These are phyloP conservation scores for Salix viminalis DNA, from an alignment of 345 rosid species.

Conservation along the genomic window DNA sequence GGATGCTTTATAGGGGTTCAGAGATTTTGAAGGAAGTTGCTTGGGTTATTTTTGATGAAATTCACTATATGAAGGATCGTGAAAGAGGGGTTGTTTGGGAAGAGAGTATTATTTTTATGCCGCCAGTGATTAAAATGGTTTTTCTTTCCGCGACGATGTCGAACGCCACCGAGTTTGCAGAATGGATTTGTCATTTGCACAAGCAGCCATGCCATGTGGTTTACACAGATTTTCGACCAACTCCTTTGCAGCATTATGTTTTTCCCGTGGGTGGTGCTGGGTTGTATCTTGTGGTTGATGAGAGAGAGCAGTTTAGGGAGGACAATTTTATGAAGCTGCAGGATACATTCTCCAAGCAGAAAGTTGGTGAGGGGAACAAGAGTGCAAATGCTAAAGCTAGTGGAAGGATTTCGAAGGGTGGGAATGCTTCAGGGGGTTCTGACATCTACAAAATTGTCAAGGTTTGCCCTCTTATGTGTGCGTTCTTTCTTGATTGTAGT, in stretches of 20 bases:
- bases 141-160: constrained; percentile 99
- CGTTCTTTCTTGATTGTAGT: background rate
- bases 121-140: constrained; percentile 96
- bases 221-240: constrained; percentile 93
- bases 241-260: constrained; percentile 96
- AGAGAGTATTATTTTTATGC: constrained; percentile 92
- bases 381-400: constrained; percentile 63
- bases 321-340: constrained; percentile 88
- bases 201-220: constrained; percentile 98
- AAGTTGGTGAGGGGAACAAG: constrained; percentile 48
- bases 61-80: constrained; percentile 96
- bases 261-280: constrained; percentile 93
- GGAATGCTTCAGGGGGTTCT: constrained; percentile 71
- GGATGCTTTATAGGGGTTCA: constrained; percentile 93
- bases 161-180: constrained; percentile 94
- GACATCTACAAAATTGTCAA: constrained; percentile 95
- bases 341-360: constrained; percentile 72
- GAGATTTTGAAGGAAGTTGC: constrained; percentile 97
- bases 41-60: constrained; percentile 97
- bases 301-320: constrained; percentile 87
- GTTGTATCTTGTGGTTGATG: constrained; percentile 93
- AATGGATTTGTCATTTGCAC: constrained; percentile 93
- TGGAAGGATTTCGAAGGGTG: constrained; percentile 75
- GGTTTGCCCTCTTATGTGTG: constrained; percentile 28
- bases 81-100: constrained; percentile 99